phyloP scores from a whole-genome alignment of 108 stramenopile species.

The Pseudonitzschia multiseries region DNA sequence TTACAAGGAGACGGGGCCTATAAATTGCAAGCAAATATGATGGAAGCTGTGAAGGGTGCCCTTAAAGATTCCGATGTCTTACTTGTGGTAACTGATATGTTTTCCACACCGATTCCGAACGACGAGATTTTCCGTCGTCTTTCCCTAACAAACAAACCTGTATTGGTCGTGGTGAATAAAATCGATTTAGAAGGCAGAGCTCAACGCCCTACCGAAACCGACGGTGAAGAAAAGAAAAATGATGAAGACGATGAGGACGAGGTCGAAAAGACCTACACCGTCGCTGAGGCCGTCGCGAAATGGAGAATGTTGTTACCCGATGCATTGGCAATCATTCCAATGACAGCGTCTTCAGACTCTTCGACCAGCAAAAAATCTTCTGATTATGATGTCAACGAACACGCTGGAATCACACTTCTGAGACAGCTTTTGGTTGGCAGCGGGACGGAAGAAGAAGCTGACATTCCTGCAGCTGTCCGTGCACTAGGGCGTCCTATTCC shows the following conservation, averaged over 20 bases:
- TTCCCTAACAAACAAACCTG: slow-evolving; percentile 42
- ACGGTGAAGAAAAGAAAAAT: slow-evolving; percentile 2
- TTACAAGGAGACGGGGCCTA: slow-evolving; percentile 74
- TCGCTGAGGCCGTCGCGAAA: slow-evolving; percentile 63
- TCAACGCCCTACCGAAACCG: slow-evolving; percentile 10
- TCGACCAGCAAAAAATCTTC: background rate
- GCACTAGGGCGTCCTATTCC: slow-evolving; percentile 74
- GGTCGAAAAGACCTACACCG: slow-evolving; percentile 41
- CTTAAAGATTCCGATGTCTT: slow-evolving; percentile 74
- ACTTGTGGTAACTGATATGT: slow-evolving; percentile 83
- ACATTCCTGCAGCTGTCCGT: slow-evolving; percentile 67
- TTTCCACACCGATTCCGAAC: slow-evolving; percentile 67
- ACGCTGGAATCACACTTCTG: slow-evolving; percentile 61
- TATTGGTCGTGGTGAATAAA: slow-evolving; percentile 90
- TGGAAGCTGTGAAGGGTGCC: slow-evolving; percentile 78
- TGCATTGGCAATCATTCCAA: slow-evolving; percentile 76
- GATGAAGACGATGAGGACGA: slow-evolving; percentile 24
- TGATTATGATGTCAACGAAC: slow-evolving; percentile 15
- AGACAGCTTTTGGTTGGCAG: slow-evolving; percentile 56
- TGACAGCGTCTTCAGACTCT: slow-evolving; percentile 54
- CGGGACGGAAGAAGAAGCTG: slow-evolving; percentile 31
- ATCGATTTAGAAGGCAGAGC: slow-evolving; percentile 68
- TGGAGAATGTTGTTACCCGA: slow-evolving; percentile 75
- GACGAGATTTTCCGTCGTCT: slow-evolving; percentile 62
- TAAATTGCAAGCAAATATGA: slow-evolving; percentile 85